Conservation (phyloP, 331 rosid genomes). For the Pyracantha coccinea region DNA sequence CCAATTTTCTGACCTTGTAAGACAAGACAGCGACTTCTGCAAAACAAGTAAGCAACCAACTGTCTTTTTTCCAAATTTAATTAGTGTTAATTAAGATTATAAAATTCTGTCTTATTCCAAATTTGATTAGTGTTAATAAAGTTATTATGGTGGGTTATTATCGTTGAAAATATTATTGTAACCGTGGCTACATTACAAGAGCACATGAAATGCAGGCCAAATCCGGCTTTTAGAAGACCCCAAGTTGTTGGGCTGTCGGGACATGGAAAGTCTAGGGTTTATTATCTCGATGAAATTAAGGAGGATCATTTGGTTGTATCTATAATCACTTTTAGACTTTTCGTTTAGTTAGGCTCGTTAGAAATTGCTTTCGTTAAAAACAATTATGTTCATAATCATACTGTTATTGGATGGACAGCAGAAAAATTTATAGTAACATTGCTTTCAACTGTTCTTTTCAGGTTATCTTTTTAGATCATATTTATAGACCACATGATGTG, state of each 20-base stretch:
- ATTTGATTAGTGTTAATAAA: background rate
- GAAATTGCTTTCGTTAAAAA: no score
- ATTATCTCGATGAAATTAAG: background rate
- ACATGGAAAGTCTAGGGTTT: background rate
- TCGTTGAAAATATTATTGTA: background rate
- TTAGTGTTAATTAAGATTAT: no score
- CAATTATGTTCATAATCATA: no score
- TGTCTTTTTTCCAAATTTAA: no score
- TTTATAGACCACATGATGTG: no score
- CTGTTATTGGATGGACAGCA: no score
- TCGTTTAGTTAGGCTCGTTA: background rate
- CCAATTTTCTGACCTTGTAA: background rate
- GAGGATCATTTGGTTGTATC: background rate
- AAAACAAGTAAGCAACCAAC: background rate
- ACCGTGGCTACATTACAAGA: background rate
- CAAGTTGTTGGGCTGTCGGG: background rate
- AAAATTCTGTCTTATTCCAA: no score
- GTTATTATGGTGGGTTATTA: background rate
- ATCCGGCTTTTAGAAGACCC: conserved; percentile 18
- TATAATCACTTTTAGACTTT: no score
- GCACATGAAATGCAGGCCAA: conserved; percentile 31
- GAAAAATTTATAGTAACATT: no score
- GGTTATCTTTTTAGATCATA: no score
- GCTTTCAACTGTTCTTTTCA: no score
- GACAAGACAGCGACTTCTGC: background rate